Evolutionary conservation across 768 basidiomycete genomes (phyloP), one percentile per base, ranked within the genome.

Genomic region (Mycena leptocephala): DNA sequence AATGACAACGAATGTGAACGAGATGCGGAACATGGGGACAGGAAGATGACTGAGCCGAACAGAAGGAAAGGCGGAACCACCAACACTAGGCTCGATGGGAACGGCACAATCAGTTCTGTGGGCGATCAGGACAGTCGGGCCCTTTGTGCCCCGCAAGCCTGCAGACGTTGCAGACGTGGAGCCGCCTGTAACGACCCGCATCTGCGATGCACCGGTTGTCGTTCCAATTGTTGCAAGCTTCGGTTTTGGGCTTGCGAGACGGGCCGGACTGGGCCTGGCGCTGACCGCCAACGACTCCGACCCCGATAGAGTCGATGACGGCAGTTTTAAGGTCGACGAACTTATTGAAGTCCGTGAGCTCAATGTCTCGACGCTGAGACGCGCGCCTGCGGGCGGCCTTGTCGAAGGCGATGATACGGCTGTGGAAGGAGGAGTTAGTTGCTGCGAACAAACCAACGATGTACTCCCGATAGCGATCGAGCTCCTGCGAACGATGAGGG

Each of bases 191-290:
- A 18, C 39, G 13, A 6, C 58, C 71, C 13, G 59, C 16, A 13
- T 46, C 39, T 2, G 35, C 37, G 20, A 33, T 39, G 41, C 72
- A 58, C 3, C 24, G 37, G 13, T 20, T 11, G 41, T 26, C 28
- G 51, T 72, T 72, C 71, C 71, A 72, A 51, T 72, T 72, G 62
- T 72, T 72, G 71, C 71, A 72, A 26, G 46, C 32, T 13, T 72
- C 37, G 1, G n/a, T 2, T 46, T 55, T 72, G 1, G 46, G n/a
- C 22, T 35, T 64, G 24, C 71, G 62, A 9, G 33, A 48, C 2
- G 51, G 30, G 6, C 61, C 70, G 10, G 62, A 63, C 3, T 18
- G 22, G 30, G 70, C 24, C 9, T 48, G 24, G 43, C 62, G 51
- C 33, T 61, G 39, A 43, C 6, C 41, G 24, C 18, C 43, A 30